Percentiles rank a stretch among this genome's conserved stretches.
phyloP scores from a whole-genome alignment of 768 basidiomycete species.

The Leccinum ochraceum region DNA sequence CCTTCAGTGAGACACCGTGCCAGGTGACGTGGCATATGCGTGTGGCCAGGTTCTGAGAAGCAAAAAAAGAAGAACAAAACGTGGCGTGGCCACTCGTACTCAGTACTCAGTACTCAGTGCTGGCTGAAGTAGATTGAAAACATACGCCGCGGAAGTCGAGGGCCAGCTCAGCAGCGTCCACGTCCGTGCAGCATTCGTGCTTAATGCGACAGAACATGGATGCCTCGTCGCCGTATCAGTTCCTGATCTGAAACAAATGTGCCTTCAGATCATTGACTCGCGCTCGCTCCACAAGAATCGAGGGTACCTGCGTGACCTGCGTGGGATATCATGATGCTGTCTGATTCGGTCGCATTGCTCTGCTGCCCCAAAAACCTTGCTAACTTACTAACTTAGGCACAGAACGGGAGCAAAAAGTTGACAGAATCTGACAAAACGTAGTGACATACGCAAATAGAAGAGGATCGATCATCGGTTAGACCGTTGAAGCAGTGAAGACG shows the following conservation, averaged over 20 bases:
- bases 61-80: background rate
- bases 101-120: background rate
- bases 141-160: background rate
- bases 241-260: background rate
- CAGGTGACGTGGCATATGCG: background rate
- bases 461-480: too few relatives aligned
- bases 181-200: background rate
- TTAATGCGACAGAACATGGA: background rate
- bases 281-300: background rate
- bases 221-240: background rate
- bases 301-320: background rate
- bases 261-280: background rate
- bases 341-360: background rate
- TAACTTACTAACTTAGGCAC: background rate
- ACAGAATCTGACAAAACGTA: background rate
- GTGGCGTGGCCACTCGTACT: background rate
- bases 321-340: background rate
- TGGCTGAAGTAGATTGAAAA: background rate
- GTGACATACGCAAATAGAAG: background rate
- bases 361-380: background rate
- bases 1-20: background rate
- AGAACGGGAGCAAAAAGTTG: background rate
- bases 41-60: background rate
- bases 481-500: too few relatives aligned
- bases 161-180: slow-evolving; percentile 5